Conservation (phyloP, 2,329 filamentous ascomycete species). For the Talaromyces albobiverticillius region DNA sequence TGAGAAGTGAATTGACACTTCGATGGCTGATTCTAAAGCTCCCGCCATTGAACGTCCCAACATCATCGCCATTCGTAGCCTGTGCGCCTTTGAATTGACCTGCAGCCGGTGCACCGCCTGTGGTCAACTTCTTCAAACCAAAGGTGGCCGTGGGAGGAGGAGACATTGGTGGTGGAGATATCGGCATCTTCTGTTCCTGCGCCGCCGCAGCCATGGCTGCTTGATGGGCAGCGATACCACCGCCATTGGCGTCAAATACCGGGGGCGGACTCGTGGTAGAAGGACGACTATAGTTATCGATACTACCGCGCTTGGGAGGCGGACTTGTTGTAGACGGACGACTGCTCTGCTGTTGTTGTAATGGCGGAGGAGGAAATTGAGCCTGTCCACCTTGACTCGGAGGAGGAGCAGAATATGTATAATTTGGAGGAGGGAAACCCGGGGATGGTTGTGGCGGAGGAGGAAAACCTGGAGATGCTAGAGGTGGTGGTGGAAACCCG, state of each 20-base stretch:
- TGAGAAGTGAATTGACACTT: slow-evolving; percentile 86
- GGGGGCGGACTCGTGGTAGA: slow-evolving; percentile 2
- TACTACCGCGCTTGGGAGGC: background rate
- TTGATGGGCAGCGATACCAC: slow-evolving; percentile 11
- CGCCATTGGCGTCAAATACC: slow-evolving; percentile 12
- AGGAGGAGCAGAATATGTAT: slow-evolving; percentile 14
- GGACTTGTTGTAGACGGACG: slow-evolving; percentile 8
- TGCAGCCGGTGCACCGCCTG: slow-evolving; percentile 44
- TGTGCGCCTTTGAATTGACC: slow-evolving; percentile 63
- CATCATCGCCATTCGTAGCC: slow-evolving; percentile 70
- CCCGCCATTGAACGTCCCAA: slow-evolving; percentile 96
- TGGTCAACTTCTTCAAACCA: slow-evolving; percentile 15
- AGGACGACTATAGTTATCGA: background rate
- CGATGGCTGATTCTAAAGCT: slow-evolving; percentile 91
- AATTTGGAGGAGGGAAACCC: slow-evolving; percentile 22
- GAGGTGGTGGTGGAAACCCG: slow-evolving; percentile 21
- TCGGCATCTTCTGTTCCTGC: slow-evolving; percentile 86
- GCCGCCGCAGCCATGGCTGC: slow-evolving; percentile 79
- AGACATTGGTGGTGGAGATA: slow-evolving; percentile 56
- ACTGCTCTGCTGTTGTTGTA: too few relatives aligned
- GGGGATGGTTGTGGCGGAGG: slow-evolving; percentile 21
- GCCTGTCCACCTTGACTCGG: background rate
- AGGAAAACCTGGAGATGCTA: slow-evolving; percentile 17
- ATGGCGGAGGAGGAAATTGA: slow-evolving; percentile 11
- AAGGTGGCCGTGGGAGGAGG: slow-evolving; percentile 19